These are phyloP conservation scores for Epichloe coenophiala DNA, from an alignment of 2,329 filamentous ascomycete genomes.

Conservation along the genomic window DNA sequence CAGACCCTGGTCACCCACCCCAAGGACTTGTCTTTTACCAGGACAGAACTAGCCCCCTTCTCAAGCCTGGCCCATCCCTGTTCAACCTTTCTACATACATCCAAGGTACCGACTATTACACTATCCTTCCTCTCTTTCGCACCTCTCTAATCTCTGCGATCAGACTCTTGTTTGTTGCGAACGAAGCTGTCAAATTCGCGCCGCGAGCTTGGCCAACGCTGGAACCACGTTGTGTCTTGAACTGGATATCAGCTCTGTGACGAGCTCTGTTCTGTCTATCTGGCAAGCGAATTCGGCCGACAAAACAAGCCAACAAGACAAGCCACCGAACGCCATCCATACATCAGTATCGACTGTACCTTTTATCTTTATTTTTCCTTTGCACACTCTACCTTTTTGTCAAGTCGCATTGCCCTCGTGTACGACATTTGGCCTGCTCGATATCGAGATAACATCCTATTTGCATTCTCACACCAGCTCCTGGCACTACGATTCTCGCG, in stretches of 20 bases:
- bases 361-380: not conserved
- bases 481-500: not conserved
- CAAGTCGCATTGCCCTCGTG: not conserved
- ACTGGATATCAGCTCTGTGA: not conserved
- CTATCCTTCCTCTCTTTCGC: slow-evolving; percentile 4
- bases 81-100: slow-evolving; percentile 2
- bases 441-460: not conserved
- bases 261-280: not conserved
- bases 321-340: not conserved
- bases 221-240: not conserved
- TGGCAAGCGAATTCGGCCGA: not conserved
- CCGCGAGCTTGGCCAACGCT: not conserved
- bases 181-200: not conserved
- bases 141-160: slow-evolving; percentile 1
- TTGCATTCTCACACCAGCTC: not conserved
- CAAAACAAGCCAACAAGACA: not conserved
- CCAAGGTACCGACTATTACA: not conserved
- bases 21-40: not conserved
- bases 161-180: not conserved
- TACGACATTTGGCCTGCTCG: not conserved
- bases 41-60: slow-evolving; percentile 2
- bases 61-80: slow-evolving; percentile 5
- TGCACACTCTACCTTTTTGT: not conserved
- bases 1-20: slow-evolving; percentile 2
- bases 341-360: not conserved